A percentile compares a stretch with the other conserved stretches of the same genome.
phyloP scores from a whole-genome alignment of 2,329 filamentous ascomycete species.

The Nigrograna mackinnonii region DNA sequence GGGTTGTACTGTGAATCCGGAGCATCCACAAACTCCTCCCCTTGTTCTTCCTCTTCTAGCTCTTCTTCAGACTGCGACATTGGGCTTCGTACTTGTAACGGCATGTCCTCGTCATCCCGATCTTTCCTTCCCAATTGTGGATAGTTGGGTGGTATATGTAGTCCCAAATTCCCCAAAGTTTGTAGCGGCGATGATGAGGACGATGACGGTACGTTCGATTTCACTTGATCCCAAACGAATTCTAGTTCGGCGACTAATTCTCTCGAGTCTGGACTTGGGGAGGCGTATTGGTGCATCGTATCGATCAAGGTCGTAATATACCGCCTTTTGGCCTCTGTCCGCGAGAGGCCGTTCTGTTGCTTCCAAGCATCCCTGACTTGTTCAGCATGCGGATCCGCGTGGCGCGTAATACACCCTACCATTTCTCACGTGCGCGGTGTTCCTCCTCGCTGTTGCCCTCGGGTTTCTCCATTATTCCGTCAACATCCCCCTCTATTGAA shows the following conservation, averaged over 20 bases:
- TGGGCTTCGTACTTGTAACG: slow-evolving; percentile 70
- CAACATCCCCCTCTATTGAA: slow-evolving; percentile 80
- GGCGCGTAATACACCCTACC: too few relatives aligned
- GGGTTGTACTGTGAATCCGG: slow-evolving; percentile 49
- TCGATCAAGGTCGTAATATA: slow-evolving; percentile 95
- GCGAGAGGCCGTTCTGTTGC: slow-evolving; percentile 76
- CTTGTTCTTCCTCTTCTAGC: slow-evolving; percentile 41
- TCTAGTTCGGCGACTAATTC: slow-evolving; percentile 94
- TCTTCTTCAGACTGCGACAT: slow-evolving; percentile 76
- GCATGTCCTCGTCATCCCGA: slow-evolving; percentile 19
- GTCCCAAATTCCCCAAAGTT: slow-evolving; percentile 36
- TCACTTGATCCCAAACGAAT: slow-evolving; percentile 99
- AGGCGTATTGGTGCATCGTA: slow-evolving; percentile 96
- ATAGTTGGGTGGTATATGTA: slow-evolving; percentile 33
- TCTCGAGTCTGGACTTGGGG: slow-evolving; percentile 77
- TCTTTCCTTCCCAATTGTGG: slow-evolving; percentile 45
- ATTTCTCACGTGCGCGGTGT: slow-evolving; percentile 67
- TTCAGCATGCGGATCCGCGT: slow-evolving; percentile 12
- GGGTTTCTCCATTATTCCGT: slow-evolving; percentile 89
- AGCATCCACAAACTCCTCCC: slow-evolving; percentile 53
- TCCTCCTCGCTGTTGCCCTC: slow-evolving; percentile 53
- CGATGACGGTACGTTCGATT: slow-evolving; percentile 73
- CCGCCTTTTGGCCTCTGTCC: slow-evolving; percentile 89
- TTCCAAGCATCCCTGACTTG: slow-evolving; percentile 84
- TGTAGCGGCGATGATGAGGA: slow-evolving; percentile 49